A percentile compares a stretch with the other conserved stretches of the same genome.
Evolutionary conservation across 345 rosid genomes (phyloP).

Genomic region (Atalantia buxifolia): DNA sequence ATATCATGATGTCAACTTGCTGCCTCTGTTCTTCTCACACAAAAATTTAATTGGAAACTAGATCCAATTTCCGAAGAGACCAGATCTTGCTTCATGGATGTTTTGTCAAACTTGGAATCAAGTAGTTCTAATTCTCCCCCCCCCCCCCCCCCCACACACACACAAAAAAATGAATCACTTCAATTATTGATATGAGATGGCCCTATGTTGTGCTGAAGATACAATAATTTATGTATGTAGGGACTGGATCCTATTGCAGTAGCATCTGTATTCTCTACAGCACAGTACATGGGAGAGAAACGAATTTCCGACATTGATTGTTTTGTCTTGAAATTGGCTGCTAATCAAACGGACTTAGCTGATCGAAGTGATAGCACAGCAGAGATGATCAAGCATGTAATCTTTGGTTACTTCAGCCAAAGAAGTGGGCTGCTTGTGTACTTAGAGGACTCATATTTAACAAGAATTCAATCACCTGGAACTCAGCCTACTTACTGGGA

Average conservation of each 20-base stretch:
- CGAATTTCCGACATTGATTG: conserved; percentile 57
- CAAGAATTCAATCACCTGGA: conserved; percentile 86
- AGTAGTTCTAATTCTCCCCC: background rate
- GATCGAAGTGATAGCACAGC: conserved; percentile 79
- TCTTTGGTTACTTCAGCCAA: conserved; percentile 92
- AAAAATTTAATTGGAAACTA: conserved; percentile 16
- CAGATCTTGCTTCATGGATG: conserved; percentile 35
- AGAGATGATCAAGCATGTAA: conserved; percentile 90
- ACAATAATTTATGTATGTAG: conserved; percentile 33
- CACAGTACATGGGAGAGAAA: conserved; percentile 90
- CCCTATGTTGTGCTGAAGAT: conserved; percentile 7
- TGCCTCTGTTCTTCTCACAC: background rate
- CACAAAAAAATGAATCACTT: background rate
- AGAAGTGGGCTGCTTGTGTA: conserved; percentile 72
- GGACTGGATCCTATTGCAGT: conserved; percentile 89
- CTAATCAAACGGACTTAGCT: conserved; percentile 67
- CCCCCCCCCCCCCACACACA: no score
- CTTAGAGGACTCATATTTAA: conserved; percentile 65
- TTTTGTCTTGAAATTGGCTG: conserved; percentile 74
- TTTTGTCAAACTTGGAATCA: background rate
- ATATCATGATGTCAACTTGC: background rate
- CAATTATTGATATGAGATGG: background rate
- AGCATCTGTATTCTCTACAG: conserved; percentile 71
- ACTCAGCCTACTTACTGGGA: conserved; percentile 85
- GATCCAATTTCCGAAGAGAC: conserved; percentile 30